Evolutionary conservation across 2,329 filamentous ascomycete genomes (phyloP).

Genomic region (Aureobasidium mangrovei): DNA sequence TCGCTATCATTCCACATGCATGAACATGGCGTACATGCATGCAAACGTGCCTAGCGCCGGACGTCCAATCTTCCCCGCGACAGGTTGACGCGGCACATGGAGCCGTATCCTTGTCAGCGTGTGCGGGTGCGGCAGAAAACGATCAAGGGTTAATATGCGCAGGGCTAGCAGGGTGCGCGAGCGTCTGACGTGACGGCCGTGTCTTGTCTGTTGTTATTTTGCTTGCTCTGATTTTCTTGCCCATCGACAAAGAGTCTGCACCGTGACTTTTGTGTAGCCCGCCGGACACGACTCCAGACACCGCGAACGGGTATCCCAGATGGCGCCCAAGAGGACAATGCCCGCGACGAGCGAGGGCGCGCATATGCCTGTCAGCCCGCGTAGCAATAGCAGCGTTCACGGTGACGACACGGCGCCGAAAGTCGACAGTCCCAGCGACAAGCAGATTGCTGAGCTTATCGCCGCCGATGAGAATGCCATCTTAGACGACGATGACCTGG

Average conservation of each 20-base stretch:
- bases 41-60: neutral
- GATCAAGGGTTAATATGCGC: slow-evolving; percentile 12
- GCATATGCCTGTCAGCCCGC: neutral
- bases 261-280: neutral
- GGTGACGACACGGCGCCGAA: neutral
- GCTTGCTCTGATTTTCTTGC: slow-evolving; percentile 2
- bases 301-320: neutral
- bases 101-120: too few species aligned
- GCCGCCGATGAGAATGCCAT: slow-evolving; percentile 6
- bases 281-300: neutral
- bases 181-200: slow-evolving; percentile 9
- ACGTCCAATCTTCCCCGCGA: neutral
- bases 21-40: too few species aligned
- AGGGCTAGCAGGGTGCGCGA: slow-evolving; percentile 3
- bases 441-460: neutral
- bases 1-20: too few species aligned
- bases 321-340: slow-evolving; percentile 1
- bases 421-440: slow-evolving; percentile 12
- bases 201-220: slow-evolving; percentile 12
- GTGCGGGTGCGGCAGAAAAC: slow-evolving; percentile 9
- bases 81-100: too few species aligned
- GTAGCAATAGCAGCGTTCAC: neutral
- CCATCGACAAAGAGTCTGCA: neutral
- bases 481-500: slow-evolving; percentile 3
- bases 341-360: neutral